Evolutionary conservation across 2,329 filamentous ascomycete species (phyloP).

Genomic region (Elsinoe necatrix): DNA sequence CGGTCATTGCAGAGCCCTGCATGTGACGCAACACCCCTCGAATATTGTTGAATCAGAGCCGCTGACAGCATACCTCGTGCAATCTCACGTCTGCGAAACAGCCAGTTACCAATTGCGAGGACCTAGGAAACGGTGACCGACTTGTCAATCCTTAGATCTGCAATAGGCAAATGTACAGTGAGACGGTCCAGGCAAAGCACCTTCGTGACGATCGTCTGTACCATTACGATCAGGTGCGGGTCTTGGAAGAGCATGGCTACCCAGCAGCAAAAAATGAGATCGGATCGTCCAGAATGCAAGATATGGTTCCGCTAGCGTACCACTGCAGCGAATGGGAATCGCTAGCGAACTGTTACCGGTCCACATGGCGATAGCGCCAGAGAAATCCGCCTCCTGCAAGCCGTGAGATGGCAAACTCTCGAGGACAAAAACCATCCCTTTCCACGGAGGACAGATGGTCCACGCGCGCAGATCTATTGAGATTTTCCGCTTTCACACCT

Average conservation of each 20-base stretch:
- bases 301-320: slow-evolving; percentile 8
- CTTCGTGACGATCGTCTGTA: not conserved
- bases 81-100: not conserved
- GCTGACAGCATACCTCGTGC: slow-evolving; percentile 4
- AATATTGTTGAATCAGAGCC: not conserved
- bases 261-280: slow-evolving; percentile 2
- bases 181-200: not conserved
- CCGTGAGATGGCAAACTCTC: not conserved
- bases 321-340: slow-evolving; percentile 1
- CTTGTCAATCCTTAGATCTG: not conserved
- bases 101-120: not conserved
- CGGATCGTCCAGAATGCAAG: slow-evolving; percentile 7
- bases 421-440: not conserved
- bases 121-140: not conserved
- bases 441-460: not conserved
- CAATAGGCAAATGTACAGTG: not conserved
- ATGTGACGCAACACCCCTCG: slow-evolving; percentile 1
- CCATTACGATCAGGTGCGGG: slow-evolving; percentile 1
- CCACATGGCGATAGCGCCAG: not conserved
- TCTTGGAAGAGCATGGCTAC: not conserved
- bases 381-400: not conserved
- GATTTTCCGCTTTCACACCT: not conserved
- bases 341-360: not conserved
- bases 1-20: not conserved
- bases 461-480: slow-evolving; percentile 1